Conservation (phyloP, 2,329 filamentous ascomycete species). For the Taxawa tesnikishii region DNA sequence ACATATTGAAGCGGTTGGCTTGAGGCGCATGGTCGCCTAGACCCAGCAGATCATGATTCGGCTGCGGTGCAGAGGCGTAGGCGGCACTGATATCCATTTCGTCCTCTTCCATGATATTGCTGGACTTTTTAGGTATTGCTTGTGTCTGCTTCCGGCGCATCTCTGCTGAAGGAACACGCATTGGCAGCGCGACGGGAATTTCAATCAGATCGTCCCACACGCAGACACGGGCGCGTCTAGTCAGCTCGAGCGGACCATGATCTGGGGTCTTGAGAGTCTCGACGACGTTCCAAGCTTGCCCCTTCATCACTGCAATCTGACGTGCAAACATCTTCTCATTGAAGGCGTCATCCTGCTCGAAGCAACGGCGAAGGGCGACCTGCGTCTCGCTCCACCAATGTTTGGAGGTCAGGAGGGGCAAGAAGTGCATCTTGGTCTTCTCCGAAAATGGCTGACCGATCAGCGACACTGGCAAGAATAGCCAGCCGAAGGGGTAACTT, state of each 20-base stretch:
- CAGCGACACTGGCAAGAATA: conserved; percentile 90
- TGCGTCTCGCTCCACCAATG: conserved; percentile 97
- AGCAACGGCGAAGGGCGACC: conserved; percentile 70
- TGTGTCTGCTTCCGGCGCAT: conserved; percentile 46
- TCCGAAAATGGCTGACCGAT: conserved; percentile 95
- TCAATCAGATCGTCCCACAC: conserved; percentile 98
- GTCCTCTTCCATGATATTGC: conserved; percentile 49
- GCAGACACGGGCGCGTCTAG: conserved; percentile 77
- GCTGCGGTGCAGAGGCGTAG: conserved; percentile 42
- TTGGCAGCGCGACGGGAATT: conserved; percentile 83
- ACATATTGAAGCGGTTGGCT: conserved; percentile 35
- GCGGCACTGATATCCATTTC: conserved; percentile 83
- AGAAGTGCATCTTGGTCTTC: conserved; percentile 83
- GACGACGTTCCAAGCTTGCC: conserved; percentile 97
- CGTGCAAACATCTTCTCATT: conserved; percentile 98
- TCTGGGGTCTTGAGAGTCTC: conserved; percentile 89
- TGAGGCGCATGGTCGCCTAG: conserved; percentile 24
- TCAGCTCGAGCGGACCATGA: conserved; percentile 87
- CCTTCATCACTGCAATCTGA: conserved; percentile 98
- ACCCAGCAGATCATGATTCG: conserved; percentile 55
- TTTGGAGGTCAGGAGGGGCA: conserved; percentile 89
- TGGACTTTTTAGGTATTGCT: conserved; percentile 10
- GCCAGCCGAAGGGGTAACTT: conserved; percentile 96
- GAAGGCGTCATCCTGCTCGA: conserved; percentile 88
- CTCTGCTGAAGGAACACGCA: conserved; percentile 76